phyloP scores from a whole-genome alignment of 352 stramenopile species.

The Pythium oligandrum region DNA sequence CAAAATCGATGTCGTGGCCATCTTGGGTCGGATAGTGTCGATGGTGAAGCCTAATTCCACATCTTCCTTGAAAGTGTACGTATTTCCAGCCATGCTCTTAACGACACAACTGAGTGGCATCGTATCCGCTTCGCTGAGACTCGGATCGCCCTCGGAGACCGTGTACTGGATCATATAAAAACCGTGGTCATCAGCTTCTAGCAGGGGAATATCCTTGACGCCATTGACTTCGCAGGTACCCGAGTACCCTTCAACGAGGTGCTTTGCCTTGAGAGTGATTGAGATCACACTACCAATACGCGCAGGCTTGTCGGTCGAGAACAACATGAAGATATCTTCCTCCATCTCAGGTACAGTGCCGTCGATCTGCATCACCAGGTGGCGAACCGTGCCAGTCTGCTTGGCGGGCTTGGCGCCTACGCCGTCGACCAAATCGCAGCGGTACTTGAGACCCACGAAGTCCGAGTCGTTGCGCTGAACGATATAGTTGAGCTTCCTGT shows the following conservation, averaged over 20 bases:
- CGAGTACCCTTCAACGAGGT: constrained; percentile 37
- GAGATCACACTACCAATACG: constrained; percentile 51
- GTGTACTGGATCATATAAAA: constrained; percentile 72
- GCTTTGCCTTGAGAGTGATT: constrained; percentile 36
- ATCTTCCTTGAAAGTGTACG: constrained; percentile 30
- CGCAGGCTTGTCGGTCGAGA: constrained; percentile 56
- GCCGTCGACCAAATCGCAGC: constrained; percentile 27
- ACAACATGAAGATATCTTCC: constrained; percentile 48
- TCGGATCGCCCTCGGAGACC: constrained; percentile 32
- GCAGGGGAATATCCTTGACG: constrained; percentile 30
- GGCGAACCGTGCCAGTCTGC: constrained; percentile 21
- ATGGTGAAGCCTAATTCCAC: constrained; percentile 46
- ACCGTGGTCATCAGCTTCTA: constrained; percentile 42
- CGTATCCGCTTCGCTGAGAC: constrained; percentile 22
- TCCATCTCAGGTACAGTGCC: constrained; percentile 30
- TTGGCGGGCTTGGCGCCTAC: constrained; percentile 17
- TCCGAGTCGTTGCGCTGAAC: constrained; percentile 46
- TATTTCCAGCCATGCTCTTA: constrained; percentile 33
- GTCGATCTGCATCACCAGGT: constrained; percentile 25
- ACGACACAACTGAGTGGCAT: constrained; percentile 42
- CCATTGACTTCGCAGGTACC: constrained; percentile 48
- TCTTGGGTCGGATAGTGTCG: constrained; percentile 37
- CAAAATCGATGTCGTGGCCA: constrained; percentile 38
- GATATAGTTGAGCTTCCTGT: constrained; percentile 29
- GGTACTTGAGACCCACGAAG: constrained; percentile 26